Percentiles rank a stretch among this genome's conserved stretches.
Evolutionary conservation across 1,284 basidiomycete genomes (phyloP).

Genomic region (Kwoniella shivajii): DNA sequence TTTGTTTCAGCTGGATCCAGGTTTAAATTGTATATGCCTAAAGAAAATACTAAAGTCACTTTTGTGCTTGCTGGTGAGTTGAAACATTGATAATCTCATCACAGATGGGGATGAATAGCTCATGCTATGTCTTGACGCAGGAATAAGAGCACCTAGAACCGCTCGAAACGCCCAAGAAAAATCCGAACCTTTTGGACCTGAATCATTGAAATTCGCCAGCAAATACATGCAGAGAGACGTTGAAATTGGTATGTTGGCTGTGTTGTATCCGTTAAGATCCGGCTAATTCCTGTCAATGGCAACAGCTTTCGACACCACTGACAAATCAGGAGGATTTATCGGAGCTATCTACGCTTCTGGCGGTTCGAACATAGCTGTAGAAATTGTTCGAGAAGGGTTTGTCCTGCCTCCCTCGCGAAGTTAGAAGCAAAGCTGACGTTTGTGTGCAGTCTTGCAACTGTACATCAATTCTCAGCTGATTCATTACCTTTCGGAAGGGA

Average conservation of each 20-base stretch:
- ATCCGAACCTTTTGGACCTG: conserved; percentile 82
- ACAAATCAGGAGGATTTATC: conserved; percentile 96
- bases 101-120: neutral
- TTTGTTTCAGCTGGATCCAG: conserved; percentile 91
- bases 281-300: neutral
- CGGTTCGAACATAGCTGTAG: conserved; percentile 76
- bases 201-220: conserved; percentile 79
- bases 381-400: conserved; percentile 77
- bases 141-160: conserved; percentile 79
- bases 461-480: conserved; percentile 87
- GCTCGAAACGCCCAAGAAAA: conserved; percentile 81
- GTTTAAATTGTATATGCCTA: conserved; percentile 89
- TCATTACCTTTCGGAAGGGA: conserved; percentile 73
- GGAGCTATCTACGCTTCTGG: conserved; percentile 75
- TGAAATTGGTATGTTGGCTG: conserved; percentile 64
- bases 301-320: conserved; percentile 73
- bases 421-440: conserved; percentile 9
- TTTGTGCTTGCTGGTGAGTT: conserved; percentile 76
- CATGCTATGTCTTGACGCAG: conserved; percentile 50
- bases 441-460: conserved; percentile 64
- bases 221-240: conserved; percentile 92
- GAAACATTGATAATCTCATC: neutral
- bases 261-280: neutral
- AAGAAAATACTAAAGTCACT: conserved; percentile 87
- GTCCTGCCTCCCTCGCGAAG: conserved; percentile 1